These are phyloP conservation scores for Trichomonascaceae sp. DNA, from an alignment of 1,139 yeast species.

Conservation along the genomic window DNA sequence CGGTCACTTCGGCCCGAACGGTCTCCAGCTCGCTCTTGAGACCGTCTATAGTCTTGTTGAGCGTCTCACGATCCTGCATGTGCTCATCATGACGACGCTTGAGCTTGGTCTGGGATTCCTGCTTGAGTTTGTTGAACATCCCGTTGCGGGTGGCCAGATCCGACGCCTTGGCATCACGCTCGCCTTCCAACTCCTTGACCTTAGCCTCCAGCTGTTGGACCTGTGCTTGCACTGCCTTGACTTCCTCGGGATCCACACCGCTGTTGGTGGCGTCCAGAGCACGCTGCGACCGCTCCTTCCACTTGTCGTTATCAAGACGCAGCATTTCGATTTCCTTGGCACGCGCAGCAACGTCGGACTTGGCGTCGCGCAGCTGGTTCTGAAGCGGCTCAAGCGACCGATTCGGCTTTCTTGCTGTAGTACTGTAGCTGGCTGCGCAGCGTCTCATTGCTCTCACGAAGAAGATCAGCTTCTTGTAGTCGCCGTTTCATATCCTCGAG, in stretches of 20 bases:
- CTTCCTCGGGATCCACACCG: conserved; percentile 36
- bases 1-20: conserved; percentile 9
- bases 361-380: conserved; percentile 25
- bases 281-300: conserved; percentile 41
- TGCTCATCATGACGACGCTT: conserved; percentile 16
- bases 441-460: conserved; percentile 62
- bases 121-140: conserved; percentile 13
- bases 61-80: conserved; percentile 12
- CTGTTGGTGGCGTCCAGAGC: conserved; percentile 33
- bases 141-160: conserved; percentile 6
- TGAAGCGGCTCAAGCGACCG: conserved; percentile 28
- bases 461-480: conserved; percentile 51
- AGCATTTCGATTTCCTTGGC: conserved; percentile 29
- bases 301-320: conserved; percentile 34
- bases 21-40: conserved; percentile 13
- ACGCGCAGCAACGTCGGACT: conserved; percentile 30
- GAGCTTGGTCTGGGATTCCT: conserved; percentile 22
- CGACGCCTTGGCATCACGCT: conserved; percentile 5
- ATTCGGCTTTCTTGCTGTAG: conserved; percentile 22
- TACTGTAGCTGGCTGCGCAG: conserved; percentile 41
- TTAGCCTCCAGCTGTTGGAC: conserved; percentile 22
- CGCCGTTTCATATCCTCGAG: conserved; percentile 46
- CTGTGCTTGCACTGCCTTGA: conserved; percentile 24
- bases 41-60: conserved; percentile 9
- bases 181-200: conserved; percentile 7